Conservation (phyloP, 108 stramenopile genomes). For the Craspedostauros australis region DNA sequence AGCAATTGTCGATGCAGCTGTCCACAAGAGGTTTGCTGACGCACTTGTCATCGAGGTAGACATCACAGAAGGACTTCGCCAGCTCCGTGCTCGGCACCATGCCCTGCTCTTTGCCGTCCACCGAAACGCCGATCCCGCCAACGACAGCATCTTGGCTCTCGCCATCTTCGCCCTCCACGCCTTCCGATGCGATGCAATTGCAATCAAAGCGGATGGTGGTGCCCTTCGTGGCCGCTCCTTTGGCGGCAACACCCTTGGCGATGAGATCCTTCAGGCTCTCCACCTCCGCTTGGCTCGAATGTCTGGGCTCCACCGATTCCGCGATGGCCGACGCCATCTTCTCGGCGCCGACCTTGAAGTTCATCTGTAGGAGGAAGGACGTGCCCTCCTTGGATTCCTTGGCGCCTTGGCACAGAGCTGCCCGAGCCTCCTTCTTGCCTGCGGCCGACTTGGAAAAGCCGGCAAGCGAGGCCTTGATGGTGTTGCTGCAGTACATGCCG, state of each 20-base stretch:
- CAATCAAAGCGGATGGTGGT: constrained; percentile 75
- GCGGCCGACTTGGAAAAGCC: constrained; percentile 38
- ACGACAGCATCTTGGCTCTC: no score
- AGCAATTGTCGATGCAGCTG: constrained; percentile 63
- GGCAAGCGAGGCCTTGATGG: constrained; percentile 35
- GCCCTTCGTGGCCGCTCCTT: constrained; percentile 66
- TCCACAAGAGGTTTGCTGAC: constrained; percentile 59
- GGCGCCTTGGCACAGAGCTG: constrained; percentile 45
- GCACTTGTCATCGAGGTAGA: constrained; percentile 77
- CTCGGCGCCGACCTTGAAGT: constrained; percentile 81
- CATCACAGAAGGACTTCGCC: constrained; percentile 69
- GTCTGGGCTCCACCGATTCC: constrained; percentile 63
- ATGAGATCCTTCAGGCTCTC: constrained; percentile 61
- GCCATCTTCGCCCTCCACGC: no score
- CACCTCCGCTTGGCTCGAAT: constrained; percentile 50
- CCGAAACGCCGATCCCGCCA: constrained; percentile 58
- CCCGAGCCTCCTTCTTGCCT: constrained; percentile 37
- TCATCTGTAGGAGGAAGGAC: constrained; percentile 56
- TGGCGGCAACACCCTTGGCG: constrained; percentile 53
- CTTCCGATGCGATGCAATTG: constrained; percentile 1
- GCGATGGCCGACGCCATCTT: constrained; percentile 83
- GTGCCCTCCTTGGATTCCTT: constrained; percentile 21
- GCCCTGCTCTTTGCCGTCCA: constrained; percentile 68
- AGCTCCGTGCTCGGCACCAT: constrained; percentile 43
- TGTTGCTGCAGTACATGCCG: constrained; percentile 60